Percentiles rank a stretch among this genome's conserved stretches.
Evolutionary conservation across 192 early-diverging fungal genomes (phyloP).

Genomic region (Umbelopsis isabellina): DNA sequence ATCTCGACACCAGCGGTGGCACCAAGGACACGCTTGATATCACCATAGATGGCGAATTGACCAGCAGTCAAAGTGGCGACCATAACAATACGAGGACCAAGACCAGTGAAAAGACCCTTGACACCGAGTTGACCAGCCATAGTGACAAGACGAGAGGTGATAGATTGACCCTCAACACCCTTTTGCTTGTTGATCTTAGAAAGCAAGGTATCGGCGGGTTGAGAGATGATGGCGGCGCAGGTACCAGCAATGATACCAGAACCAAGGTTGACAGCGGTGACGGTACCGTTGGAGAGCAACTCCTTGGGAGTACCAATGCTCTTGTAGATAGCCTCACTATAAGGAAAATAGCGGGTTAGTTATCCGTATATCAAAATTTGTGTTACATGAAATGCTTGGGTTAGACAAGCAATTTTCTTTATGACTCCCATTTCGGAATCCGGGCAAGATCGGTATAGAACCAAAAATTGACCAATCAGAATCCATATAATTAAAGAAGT

Average conservation of each 20-base stretch:
- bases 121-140: constrained; percentile 58
- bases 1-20: constrained; percentile 62
- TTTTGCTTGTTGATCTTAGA: constrained; percentile 76
- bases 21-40: constrained; percentile 65
- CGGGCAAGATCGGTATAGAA: background rate
- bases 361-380: no score
- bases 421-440: background rate
- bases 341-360: background rate
- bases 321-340: constrained; percentile 54
- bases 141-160: constrained; percentile 56
- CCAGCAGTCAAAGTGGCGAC: constrained; percentile 67
- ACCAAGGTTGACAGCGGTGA: constrained; percentile 55
- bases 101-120: constrained; percentile 61
- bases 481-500: background rate
- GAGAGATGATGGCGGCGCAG: constrained; percentile 65
- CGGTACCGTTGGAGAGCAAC: constrained; percentile 42
- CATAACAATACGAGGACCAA: constrained; percentile 71
- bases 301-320: constrained; percentile 42
- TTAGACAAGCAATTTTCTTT: background rate
- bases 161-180: constrained; percentile 59
- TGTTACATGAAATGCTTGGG: no score
- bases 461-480: constrained; percentile 7
- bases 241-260: constrained; percentile 71
- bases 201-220: constrained; percentile 64
- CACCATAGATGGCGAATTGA: constrained; percentile 69